These are phyloP conservation scores for Spizellomyces sp. DNA, from an alignment of 192 early-diverging fungal genomes.

Conservation along the genomic window DNA sequence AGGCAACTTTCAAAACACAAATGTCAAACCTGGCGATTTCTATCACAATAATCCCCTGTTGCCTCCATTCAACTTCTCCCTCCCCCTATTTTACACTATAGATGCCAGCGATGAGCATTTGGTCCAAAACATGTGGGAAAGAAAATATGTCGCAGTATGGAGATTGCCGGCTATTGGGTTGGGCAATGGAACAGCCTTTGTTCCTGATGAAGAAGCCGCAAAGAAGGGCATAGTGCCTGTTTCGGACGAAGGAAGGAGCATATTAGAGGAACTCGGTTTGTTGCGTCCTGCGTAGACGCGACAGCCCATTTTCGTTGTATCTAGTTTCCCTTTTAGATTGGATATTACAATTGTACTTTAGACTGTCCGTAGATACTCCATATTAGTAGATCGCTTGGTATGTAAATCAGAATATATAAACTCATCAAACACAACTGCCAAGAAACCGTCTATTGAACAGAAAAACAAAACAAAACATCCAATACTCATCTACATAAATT, in stretches of 20 bases:
- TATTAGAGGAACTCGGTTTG: background rate
- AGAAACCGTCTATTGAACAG: too few species aligned
- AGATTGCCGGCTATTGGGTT: conserved; percentile 5
- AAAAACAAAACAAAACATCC: too few species aligned
- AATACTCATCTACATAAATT: too few species aligned
- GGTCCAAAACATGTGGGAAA: background rate
- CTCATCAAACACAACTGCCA: too few species aligned
- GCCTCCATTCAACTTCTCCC: conserved; percentile 37
- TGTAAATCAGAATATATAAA: too few species aligned
- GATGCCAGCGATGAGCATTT: conserved; percentile 1
- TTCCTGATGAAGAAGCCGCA: background rate
- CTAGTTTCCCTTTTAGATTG: too few species aligned
- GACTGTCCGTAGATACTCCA: too few species aligned
- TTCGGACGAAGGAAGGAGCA: background rate
- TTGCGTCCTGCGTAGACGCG: too few species aligned
- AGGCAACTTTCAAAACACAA: conserved; percentile 9
- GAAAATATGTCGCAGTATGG: conserved; percentile 14
- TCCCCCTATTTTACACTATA: conserved; percentile 27
- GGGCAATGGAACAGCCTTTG: conserved; percentile 13
- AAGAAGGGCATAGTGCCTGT: background rate
- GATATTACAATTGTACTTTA: too few species aligned
- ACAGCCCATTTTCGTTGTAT: too few species aligned
- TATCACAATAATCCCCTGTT: conserved; percentile 16
- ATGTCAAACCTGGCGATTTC: conserved; percentile 21
- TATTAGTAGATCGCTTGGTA: too few species aligned